phyloP scores from a whole-genome alignment of 345 rosid species.

The Eucalyptus pauciflora region DNA sequence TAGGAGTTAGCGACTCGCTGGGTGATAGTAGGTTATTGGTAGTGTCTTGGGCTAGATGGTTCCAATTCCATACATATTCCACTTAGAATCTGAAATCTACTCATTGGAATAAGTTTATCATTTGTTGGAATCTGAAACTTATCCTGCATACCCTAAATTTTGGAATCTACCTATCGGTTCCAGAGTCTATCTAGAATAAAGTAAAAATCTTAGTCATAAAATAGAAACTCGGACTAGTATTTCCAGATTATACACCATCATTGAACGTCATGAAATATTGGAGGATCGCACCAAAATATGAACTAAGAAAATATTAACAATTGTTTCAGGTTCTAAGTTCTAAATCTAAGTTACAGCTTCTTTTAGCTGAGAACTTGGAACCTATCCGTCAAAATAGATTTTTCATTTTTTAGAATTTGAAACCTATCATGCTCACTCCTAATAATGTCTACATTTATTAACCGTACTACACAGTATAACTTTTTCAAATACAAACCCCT shows the following conservation, averaged over 20 bases:
- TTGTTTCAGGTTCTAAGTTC: accelerated
- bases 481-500: neutral
- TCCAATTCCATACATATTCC: accelerated
- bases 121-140: no score
- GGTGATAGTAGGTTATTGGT: neutral
- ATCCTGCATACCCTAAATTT: no score
- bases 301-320: no score
- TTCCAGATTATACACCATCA: no score
- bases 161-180: accelerated
- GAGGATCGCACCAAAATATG: no score
- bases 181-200: accelerated
- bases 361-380: accelerated
- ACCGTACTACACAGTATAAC: neutral
- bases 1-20: accelerated
- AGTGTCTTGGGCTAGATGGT: accelerated
- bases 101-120: accelerated
- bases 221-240: accelerated
- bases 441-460: neutral
- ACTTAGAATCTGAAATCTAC: accelerated
- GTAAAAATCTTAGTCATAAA: no score
- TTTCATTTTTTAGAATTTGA: no score
- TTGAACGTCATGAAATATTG: accelerated
- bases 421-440: no score
- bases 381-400: accelerated
- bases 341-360: accelerated